Evolutionary conservation across 2,329 filamentous ascomycete genomes (phyloP), one percentile per base, ranked within the genome.

Genomic region (Trichophyton verrucosum): DNA sequence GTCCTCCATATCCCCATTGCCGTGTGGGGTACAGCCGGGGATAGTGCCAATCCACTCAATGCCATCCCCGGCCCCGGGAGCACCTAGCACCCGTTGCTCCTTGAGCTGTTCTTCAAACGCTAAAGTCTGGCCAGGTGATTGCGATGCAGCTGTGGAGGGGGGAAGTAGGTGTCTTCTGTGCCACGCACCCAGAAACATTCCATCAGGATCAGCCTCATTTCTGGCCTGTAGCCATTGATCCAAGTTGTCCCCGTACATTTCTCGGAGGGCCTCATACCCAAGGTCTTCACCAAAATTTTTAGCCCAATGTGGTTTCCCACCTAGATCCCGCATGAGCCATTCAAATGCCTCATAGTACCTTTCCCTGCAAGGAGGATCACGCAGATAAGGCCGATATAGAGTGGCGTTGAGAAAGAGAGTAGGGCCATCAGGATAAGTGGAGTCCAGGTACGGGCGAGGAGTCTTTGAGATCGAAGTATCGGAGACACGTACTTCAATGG

Each of bases 181-280:
- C 92, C 92, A 99, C 57, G 91, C 86, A 1, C 92, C 92, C 13
- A 92, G 80, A 74, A 96, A 96, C 82, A 95, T 86, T 61, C 90
- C 90, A 63, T 91, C 84, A 0, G 87, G 86, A 69, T 96, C 51
- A 38, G 83, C 84, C 59, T 84, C 79, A 62, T 86, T 80, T 59
- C 91, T 81, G 5, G 95, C 80, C 30, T 79, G 76, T 46, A 87
- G 78, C 81, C 87, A 96, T 55, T 82, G 75, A 17, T 79, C 74
- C 62, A 95, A 77, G 56, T 86, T 77, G n/a, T 79, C 72, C 46
- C 86, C 86, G 70, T 94, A 95, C 72, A 89, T 83, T 1, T 73
- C 71, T 62, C 82, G 80, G 49, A 95, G 80, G 63, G 75, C 74
- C 33, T 88, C 83, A 0, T 76, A 68, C 9, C 81, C 80, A 3